These are phyloP conservation scores for Populus alba DNA, from an alignment of 345 rosid genomes.

Conservation along the genomic window DNA sequence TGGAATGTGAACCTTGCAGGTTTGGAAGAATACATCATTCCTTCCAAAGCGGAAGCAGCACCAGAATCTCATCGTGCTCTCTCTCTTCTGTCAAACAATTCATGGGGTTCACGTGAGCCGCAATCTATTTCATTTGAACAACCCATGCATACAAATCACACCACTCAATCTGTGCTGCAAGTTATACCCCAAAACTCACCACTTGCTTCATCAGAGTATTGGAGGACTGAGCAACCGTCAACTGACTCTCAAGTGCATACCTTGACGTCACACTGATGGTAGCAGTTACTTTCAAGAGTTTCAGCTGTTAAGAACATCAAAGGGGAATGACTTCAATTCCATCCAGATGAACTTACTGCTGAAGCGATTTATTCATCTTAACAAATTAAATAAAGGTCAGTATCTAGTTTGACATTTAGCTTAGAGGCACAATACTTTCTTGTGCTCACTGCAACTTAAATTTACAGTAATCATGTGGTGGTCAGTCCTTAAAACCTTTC, in stretches of 20 bases:
- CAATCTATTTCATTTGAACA: slow-evolving; percentile 43
- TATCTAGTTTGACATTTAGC: background rate
- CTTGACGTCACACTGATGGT: slow-evolving; percentile 23
- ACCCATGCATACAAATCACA: slow-evolving; percentile 23
- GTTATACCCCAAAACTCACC: slow-evolving; percentile 30
- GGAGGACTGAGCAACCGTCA: slow-evolving; percentile 38
- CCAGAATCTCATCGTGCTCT: slow-evolving; percentile 91
- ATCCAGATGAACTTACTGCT: slow-evolving; percentile 41
- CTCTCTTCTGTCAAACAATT: slow-evolving; percentile 99
- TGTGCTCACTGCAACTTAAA: background rate
- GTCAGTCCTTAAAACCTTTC: background rate
- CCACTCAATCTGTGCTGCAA: slow-evolving; percentile 31
- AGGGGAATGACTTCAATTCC: slow-evolving; percentile 42
- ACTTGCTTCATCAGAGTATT: slow-evolving; percentile 33
- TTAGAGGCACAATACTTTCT: background rate
- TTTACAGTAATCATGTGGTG: background rate
- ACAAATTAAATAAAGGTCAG: slow-evolving; percentile 1
- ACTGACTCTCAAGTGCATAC: slow-evolving; percentile 29
- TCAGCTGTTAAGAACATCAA: slow-evolving; percentile 36
- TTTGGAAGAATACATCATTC: slow-evolving; percentile 50
- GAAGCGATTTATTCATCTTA: background rate
- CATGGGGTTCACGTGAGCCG: slow-evolving; percentile 53
- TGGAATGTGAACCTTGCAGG: slow-evolving; percentile 32
- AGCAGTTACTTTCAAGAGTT: slow-evolving; percentile 43
- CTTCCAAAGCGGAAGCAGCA: slow-evolving; percentile 50